Conservation (phyloP, 352 stramenopile genomes). For the Phytopythium delawarense region DNA sequence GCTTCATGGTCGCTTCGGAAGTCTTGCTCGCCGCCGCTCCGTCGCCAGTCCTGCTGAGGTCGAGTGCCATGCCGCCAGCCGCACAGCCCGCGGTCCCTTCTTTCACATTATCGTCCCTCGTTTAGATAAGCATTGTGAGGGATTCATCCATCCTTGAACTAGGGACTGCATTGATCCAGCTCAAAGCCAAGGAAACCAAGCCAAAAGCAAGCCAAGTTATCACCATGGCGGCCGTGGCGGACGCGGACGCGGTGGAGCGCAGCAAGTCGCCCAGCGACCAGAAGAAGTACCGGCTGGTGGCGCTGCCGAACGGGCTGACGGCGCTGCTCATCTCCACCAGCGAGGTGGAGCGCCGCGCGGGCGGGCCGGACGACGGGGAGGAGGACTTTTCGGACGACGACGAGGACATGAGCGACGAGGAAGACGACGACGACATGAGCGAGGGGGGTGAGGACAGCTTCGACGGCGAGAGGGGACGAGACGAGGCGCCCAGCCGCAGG, state of each 20-base stretch:
- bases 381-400: slow-evolving; percentile 22
- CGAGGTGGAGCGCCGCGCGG: slow-evolving; percentile 34
- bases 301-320: slow-evolving; percentile 69
- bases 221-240: slow-evolving; percentile 1
- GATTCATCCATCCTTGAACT: background rate
- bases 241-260: slow-evolving; percentile 39
- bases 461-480: slow-evolving; percentile 29
- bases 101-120: background rate
- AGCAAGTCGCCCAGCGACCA: slow-evolving; percentile 75
- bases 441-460: slow-evolving; percentile 30
- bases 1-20: slow-evolving; percentile 50
- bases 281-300: slow-evolving; percentile 86
- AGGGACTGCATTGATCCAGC: background rate
- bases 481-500: slow-evolving; percentile 23
- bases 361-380: slow-evolving; percentile 22
- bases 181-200: background rate
- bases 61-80: background rate
- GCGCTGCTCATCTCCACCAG: slow-evolving; percentile 68
- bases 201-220: background rate
- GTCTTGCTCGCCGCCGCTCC: slow-evolving; percentile 5
- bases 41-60: background rate
- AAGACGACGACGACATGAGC: slow-evolving; percentile 19
- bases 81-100: slow-evolving; percentile 2
- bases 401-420: slow-evolving; percentile 27
- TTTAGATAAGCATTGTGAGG: background rate